Evolutionary conservation across 495 filamentous ascomycete species (phyloP).

Genomic region (Tuber umbilicatum): DNA sequence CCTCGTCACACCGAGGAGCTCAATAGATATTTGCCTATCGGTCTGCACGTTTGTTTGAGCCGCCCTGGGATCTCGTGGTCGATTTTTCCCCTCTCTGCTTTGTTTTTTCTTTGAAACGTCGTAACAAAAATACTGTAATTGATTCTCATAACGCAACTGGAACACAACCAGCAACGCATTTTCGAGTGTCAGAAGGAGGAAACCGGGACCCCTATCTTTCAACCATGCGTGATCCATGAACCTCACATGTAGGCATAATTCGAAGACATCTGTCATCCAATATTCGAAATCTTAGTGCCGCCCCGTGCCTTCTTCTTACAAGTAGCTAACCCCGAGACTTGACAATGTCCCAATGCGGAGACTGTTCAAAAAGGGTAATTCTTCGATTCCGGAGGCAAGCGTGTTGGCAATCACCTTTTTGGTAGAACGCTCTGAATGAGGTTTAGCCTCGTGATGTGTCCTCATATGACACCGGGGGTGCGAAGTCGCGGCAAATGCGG

Average conservation of each 20-base stretch:
- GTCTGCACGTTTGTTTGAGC: not conserved
- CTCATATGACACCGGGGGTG: not conserved
- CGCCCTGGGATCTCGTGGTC: conserved; percentile 1
- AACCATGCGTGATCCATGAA: not conserved
- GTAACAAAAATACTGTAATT: not conserved
- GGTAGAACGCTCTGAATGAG: not conserved
- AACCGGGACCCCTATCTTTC: not conserved
- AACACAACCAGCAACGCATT: not conserved
- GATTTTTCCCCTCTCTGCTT: not conserved
- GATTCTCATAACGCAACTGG: not conserved
- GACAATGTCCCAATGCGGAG: not conserved
- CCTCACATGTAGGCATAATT: not conserved
- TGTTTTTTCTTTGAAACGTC: not conserved
- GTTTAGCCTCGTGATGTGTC: not conserved
- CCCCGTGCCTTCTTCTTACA: not conserved
- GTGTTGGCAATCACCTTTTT: not conserved
- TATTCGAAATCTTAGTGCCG: not conserved
- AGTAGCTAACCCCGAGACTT: not conserved
- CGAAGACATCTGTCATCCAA: not conserved
- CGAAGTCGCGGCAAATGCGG: not conserved
- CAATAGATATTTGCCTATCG: not conserved
- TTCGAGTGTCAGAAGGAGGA: not conserved
- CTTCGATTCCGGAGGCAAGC: not conserved
- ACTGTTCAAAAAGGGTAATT: not conserved
- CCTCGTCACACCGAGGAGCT: not conserved